Conservation (phyloP, 1,284 basidiomycete species). For the Sporisorium sorghi region DNA sequence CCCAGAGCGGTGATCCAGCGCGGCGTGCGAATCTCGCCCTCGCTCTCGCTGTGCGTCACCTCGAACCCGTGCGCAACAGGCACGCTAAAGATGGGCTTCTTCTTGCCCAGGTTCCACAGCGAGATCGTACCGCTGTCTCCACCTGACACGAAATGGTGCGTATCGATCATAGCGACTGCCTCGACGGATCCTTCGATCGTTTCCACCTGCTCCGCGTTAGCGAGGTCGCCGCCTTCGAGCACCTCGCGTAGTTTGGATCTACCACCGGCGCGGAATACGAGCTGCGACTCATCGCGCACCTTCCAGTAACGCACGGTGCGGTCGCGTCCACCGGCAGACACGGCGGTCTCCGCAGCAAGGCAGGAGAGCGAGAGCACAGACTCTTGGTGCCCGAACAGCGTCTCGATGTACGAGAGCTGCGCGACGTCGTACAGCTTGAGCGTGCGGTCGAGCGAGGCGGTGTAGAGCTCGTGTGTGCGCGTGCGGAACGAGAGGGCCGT, state of each 20-base stretch:
- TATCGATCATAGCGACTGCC: slow-evolving; percentile 92
- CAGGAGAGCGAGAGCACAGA: slow-evolving; percentile 81
- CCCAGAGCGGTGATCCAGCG: slow-evolving; percentile 91
- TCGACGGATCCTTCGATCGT: slow-evolving; percentile 89
- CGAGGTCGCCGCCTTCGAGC: slow-evolving; percentile 81
- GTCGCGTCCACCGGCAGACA: slow-evolving; percentile 89
- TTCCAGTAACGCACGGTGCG: slow-evolving; percentile 96
- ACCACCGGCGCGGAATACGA: slow-evolving; percentile 94
- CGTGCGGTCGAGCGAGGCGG: slow-evolving; percentile 89
- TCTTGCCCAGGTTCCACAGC: slow-evolving; percentile 92
- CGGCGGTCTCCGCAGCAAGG: slow-evolving; percentile 83
- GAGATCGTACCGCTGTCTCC: slow-evolving; percentile 90
- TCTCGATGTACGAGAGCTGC: slow-evolving; percentile 92
- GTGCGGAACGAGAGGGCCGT: slow-evolving; percentile 84
- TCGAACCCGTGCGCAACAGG: slow-evolving; percentile 88
- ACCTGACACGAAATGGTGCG: slow-evolving; percentile 89
- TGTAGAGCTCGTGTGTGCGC: slow-evolving; percentile 78
- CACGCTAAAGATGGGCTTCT: slow-evolving; percentile 90
- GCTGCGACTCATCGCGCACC: slow-evolving; percentile 91
- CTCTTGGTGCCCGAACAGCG: slow-evolving; percentile 97
- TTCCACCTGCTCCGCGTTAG: slow-evolving; percentile 14
- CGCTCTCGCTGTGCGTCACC: slow-evolving; percentile 75
- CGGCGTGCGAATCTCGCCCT: slow-evolving; percentile 80
- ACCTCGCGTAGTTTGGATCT: slow-evolving; percentile 77
- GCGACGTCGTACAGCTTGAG: slow-evolving; percentile 89